Evolutionary conservation across 805 yeast species (phyloP).

Genomic region (Yarrowia sp.): DNA sequence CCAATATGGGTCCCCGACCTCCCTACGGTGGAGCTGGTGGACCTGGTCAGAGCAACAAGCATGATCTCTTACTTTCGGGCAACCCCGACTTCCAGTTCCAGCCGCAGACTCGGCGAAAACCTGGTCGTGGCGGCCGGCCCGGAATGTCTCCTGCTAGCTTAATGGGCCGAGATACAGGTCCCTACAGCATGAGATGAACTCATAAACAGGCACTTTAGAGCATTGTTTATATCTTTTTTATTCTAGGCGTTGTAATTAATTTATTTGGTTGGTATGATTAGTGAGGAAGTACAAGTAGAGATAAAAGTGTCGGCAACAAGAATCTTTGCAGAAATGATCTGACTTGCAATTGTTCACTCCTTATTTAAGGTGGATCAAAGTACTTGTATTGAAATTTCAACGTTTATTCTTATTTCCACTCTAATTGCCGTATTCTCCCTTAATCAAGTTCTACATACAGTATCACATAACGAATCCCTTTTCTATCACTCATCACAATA

Average conservation of each 20-base stretch:
- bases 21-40: slow-evolving; percentile 26
- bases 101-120: slow-evolving; percentile 23
- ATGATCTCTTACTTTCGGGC: slow-evolving; percentile 23
- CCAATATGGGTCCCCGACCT: slow-evolving; percentile 35
- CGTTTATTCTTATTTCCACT: neutral
- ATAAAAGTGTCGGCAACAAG: too few species aligned
- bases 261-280: slow-evolving; percentile 28
- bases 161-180: slow-evolving; percentile 41
- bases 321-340: too few species aligned
- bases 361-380: too few species aligned
- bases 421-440: too few species aligned
- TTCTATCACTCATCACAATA: slow-evolving; percentile 22
- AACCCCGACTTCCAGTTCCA: slow-evolving; percentile 32
- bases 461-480: too few species aligned
- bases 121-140: slow-evolving; percentile 13
- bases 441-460: too few species aligned
- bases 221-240: slow-evolving; percentile 13
- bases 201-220: slow-evolving; percentile 16
- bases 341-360: too few species aligned
- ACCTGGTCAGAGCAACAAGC: slow-evolving; percentile 16
- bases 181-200: slow-evolving; percentile 40
- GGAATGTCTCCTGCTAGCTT: slow-evolving; percentile 40
- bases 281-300: neutral
- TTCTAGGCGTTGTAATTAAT: slow-evolving; percentile 36
- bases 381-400: neutral